phyloP scores from a whole-genome alignment of 2,329 filamentous ascomycete genomes.

The Phoma sp. region DNA sequence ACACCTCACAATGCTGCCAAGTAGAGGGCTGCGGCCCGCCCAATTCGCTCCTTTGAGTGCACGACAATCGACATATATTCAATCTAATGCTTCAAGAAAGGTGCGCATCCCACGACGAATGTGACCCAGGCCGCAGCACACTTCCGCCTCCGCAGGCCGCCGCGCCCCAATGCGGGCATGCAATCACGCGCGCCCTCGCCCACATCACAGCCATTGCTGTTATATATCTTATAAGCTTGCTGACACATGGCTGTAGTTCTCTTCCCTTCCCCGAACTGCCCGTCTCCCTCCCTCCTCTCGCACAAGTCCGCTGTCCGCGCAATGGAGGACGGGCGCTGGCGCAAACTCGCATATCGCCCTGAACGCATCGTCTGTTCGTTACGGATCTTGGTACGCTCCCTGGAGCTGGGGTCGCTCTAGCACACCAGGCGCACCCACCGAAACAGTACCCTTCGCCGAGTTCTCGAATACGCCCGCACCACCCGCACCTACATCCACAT shows the following conservation, averaged over 20 bases:
- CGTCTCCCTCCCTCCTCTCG: conserved; percentile 28
- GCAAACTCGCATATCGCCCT: conserved; percentile 27
- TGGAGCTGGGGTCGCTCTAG: conserved; percentile 46
- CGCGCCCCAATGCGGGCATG: conserved; percentile 1
- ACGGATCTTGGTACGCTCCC: conserved; percentile 47
- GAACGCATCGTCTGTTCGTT: conserved; percentile 34
- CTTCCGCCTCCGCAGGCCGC: conserved; percentile 15
- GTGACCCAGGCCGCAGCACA: background rate
- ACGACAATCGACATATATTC: conserved; percentile 30
- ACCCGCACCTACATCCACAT: conserved; percentile 13
- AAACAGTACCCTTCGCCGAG: conserved; percentile 30
- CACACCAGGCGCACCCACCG: conserved; percentile 29
- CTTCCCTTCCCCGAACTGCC: conserved; percentile 37
- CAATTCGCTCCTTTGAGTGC: conserved; percentile 33
- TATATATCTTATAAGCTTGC: background rate
- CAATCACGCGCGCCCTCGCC: conserved; percentile 3
- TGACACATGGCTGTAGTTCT: conserved; percentile 35
- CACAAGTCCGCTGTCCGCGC: conserved; percentile 34
- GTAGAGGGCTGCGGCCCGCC: conserved; percentile 54
- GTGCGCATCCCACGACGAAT: conserved; percentile 30
- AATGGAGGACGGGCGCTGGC: conserved; percentile 35
- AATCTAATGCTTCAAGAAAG: conserved; percentile 41
- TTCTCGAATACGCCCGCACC: conserved; percentile 26
- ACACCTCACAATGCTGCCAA: conserved; percentile 56
- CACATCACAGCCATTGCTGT: conserved; percentile 4